Conservation (phyloP, 1,139 yeast genomes). For the Wickerhamiella pararugosa region DNA sequence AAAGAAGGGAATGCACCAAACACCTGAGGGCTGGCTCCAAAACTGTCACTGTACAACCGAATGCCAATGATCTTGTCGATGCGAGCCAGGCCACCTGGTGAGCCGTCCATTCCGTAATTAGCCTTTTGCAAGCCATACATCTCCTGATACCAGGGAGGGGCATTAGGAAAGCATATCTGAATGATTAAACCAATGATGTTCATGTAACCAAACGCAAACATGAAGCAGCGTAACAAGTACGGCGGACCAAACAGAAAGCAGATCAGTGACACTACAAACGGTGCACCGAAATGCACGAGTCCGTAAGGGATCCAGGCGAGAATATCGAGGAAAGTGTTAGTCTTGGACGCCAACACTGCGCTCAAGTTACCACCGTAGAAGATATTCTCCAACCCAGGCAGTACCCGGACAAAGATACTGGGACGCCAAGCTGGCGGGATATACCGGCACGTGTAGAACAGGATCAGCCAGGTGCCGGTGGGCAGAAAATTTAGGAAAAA, state of each 20-base stretch:
- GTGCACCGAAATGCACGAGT: slow-evolving; percentile 72
- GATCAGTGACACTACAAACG: slow-evolving; percentile 71
- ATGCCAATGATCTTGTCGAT: slow-evolving; percentile 70
- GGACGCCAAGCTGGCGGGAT: slow-evolving; percentile 74
- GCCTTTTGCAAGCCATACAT: slow-evolving; percentile 82
- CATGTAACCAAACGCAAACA: slow-evolving; percentile 96
- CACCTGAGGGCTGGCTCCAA: slow-evolving; percentile 76
- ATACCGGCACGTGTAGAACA: slow-evolving; percentile 66
- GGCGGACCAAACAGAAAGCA: slow-evolving; percentile 89
- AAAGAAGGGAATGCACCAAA: slow-evolving; percentile 97
- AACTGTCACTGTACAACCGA: slow-evolving; percentile 76
- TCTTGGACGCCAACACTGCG: slow-evolving; percentile 66
- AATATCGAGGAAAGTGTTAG: slow-evolving; percentile 54
- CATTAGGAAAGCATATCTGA: slow-evolving; percentile 81
- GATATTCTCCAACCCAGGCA: slow-evolving; percentile 90
- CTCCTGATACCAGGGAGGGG: slow-evolving; percentile 97
- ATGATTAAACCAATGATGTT: slow-evolving; percentile 69
- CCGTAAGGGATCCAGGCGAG: slow-evolving; percentile 97
- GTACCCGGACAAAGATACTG: slow-evolving; percentile 73
- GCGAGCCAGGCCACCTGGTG: slow-evolving; percentile 92
- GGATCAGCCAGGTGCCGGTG: slow-evolving; percentile 71
- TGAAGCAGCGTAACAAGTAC: slow-evolving; percentile 69
- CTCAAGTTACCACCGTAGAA: slow-evolving; percentile 87
- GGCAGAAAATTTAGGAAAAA: slow-evolving; percentile 81
- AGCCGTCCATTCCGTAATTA: slow-evolving; percentile 79